Evolutionary conservation across 164 flowering plant species (phyloP), one percentile per base, ranked within the genome.

Genomic region (Hamamelis virginiana): DNA sequence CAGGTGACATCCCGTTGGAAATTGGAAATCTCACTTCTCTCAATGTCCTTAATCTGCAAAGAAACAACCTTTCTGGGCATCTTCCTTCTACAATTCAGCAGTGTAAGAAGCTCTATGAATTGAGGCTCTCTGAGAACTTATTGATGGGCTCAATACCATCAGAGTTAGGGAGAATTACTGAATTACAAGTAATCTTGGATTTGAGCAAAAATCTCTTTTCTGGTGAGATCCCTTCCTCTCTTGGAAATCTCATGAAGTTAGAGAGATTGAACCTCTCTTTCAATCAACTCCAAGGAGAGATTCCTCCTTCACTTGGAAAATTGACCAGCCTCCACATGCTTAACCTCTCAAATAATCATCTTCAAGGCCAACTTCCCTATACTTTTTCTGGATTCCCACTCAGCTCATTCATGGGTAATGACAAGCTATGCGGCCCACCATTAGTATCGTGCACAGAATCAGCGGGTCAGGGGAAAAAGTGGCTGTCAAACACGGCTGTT

Each of bases 201-300:
- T 80, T 92, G 61, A 92, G 98, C 61, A 69, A 67, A 38, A 95
- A 91, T 61, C 69, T 19, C 5, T 67, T 95, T 16, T 79, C 88
- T 0, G 96, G 91, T 5, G 84, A 87, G 69, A 91, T 92, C 50
- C 98, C 97, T n/a, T 68, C 83, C 1, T 82, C 95, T 41, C 80
- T 95, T 4, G 92, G 94, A 38, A 84, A 76, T 47, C 87, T 92
- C 0, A 65, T 81, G 66, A 95, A 89, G 77, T 61, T 95, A 56
- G 98, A 92, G 75, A 79, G 90, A 65, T 65, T 95, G 43, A 88
- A 95, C 64, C 87, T 95, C 14, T 95, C 98, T 16, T 79, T 59
- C 75, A 95, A 95, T 69, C 80, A 81, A 26, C 88, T 95, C 53
- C 60, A 77, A 67, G 98, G 97, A 23, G 57, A 81, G 64, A 74